Percentiles rank a stretch among this genome's conserved stretches.
phyloP scores from a whole-genome alignment of 1,284 basidiomycete species.

The Rhodotorula sp. region DNA sequence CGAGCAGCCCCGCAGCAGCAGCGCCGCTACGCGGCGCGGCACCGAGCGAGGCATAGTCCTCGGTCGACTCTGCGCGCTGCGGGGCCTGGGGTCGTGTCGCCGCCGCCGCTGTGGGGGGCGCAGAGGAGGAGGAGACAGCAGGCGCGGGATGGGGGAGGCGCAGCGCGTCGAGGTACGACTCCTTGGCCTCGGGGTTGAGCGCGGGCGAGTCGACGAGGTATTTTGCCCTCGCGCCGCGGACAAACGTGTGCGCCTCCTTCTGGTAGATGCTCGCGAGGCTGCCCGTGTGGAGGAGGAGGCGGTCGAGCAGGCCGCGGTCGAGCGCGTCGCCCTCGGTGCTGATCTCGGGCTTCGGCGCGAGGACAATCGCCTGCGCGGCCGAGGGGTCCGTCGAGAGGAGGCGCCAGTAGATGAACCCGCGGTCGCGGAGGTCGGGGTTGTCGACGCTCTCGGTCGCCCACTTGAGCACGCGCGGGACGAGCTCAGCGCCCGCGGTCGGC shows the following conservation, averaged over 20 bases:
- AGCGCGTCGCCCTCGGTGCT: slow-evolving; percentile 97
- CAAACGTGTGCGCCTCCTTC: slow-evolving; percentile 44
- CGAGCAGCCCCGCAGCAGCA: slow-evolving; percentile 12
- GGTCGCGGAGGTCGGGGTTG: slow-evolving; percentile 93
- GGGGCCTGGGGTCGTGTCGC: slow-evolving; percentile 10
- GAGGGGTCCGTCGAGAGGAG: slow-evolving; percentile 90
- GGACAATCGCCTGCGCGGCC: slow-evolving; percentile 86
- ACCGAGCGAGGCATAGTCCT: slow-evolving; percentile 1
- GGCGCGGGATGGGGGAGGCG: slow-evolving; percentile 5
- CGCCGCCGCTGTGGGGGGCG: background rate
- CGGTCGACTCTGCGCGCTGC: slow-evolving; percentile 18
- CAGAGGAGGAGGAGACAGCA: background rate
- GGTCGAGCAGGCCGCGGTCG: slow-evolving; percentile 92
- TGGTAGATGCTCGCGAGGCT: slow-evolving; percentile 47
- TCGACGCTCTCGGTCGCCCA: slow-evolving; percentile 97
- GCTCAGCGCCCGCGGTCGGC: slow-evolving; percentile 80
- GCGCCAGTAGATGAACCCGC: slow-evolving; percentile 99
- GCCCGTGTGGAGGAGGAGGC: slow-evolving; percentile 57
- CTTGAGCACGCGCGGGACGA: slow-evolving; percentile 94
- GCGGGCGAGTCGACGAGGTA: slow-evolving; percentile 46
- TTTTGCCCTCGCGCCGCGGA: slow-evolving; percentile 41
- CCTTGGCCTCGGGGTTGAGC: slow-evolving; percentile 44
- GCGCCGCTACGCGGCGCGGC: background rate
- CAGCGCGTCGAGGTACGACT: slow-evolving; percentile 44
- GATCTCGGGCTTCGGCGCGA: slow-evolving; percentile 86